Conservation (phyloP, 2,329 filamentous ascomycete species). For the Lecanicillium sp. region DNA sequence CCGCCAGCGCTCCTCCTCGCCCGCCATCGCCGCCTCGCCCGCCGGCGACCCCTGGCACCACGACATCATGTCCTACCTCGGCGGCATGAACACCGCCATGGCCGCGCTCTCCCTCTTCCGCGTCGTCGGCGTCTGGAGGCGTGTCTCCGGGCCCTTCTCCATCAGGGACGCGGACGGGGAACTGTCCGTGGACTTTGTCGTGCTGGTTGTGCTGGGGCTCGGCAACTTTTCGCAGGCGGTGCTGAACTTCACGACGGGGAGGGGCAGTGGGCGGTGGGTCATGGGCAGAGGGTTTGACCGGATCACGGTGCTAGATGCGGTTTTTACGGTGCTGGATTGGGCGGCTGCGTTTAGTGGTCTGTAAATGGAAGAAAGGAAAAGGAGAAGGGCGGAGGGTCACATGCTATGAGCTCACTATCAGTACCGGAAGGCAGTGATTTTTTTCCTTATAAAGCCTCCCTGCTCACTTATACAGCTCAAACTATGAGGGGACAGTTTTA, state of each 20-base stretch:
- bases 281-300: slow-evolving; percentile 23
- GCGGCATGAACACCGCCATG: neutral
- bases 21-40: neutral
- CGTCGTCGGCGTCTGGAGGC: neutral
- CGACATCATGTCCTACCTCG: slow-evolving; percentile 2
- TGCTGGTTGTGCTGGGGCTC: slow-evolving; percentile 20
- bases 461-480: no score
- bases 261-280: slow-evolving; percentile 19
- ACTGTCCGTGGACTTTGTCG: slow-evolving; percentile 17
- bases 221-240: slow-evolving; percentile 23
- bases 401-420: no score
- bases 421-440: no score
- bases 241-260: slow-evolving; percentile 19
- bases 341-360: neutral
- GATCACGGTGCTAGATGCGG: slow-evolving; percentile 21
- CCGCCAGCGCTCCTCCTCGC: neutral
- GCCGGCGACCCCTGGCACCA: slow-evolving; percentile 6
- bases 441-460: no score
- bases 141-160: slow-evolving; percentile 3
- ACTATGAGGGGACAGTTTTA: no score
- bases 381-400: no score
- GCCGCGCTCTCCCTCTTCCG: slow-evolving; percentile 2
- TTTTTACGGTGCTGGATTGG: slow-evolving; percentile 19
- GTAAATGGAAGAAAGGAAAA: no score
- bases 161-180: slow-evolving; percentile 16